Conservation (phyloP, 140 eudicot species). For the Cichorium intybus region DNA sequence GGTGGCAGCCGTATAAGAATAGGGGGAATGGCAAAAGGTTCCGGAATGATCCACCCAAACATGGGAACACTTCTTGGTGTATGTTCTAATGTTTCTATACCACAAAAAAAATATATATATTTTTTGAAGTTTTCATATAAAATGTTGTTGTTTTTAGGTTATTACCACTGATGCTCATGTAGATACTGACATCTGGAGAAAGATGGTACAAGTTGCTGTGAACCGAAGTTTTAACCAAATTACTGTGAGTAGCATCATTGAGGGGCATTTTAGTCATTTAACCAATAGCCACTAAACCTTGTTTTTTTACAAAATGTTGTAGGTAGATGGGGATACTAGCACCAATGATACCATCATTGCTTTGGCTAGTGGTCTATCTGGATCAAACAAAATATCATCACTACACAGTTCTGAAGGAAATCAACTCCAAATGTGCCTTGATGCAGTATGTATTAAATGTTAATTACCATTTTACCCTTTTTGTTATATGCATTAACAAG, state of each 20-base stretch:
- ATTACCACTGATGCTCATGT: constrained; percentile 91
- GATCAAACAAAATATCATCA: constrained; percentile 63
- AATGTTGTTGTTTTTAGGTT: constrained; percentile 46
- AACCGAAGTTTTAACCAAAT: constrained; percentile 95
- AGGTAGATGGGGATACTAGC: constrained; percentile 99
- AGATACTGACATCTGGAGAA: constrained; percentile 77
- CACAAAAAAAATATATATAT: no score
- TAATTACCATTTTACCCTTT: neutral
- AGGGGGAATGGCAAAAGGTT: constrained; percentile 99
- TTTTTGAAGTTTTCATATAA: no score
- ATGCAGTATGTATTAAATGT: constrained; percentile 59
- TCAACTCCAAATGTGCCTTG: constrained; percentile 85
- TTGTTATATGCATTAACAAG: neutral
- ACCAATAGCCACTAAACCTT: neutral
- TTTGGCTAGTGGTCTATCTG: constrained; percentile 95
- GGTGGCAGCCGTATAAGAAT: constrained; percentile 63
- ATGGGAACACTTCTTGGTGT: constrained; percentile 99
- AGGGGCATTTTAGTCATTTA: constrained; percentile 8
- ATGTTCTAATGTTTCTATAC: constrained; percentile 27
- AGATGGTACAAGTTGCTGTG: constrained; percentile 88
- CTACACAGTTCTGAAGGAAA: constrained; percentile 57
- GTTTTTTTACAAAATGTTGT: constrained; percentile 17
- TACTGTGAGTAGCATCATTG: constrained; percentile 53
- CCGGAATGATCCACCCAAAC: constrained; percentile 99
- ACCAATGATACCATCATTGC: constrained; percentile 95